Conservation (phyloP, 2,329 filamentous ascomycete genomes). For the Orbilia blumenaviensis region DNA sequence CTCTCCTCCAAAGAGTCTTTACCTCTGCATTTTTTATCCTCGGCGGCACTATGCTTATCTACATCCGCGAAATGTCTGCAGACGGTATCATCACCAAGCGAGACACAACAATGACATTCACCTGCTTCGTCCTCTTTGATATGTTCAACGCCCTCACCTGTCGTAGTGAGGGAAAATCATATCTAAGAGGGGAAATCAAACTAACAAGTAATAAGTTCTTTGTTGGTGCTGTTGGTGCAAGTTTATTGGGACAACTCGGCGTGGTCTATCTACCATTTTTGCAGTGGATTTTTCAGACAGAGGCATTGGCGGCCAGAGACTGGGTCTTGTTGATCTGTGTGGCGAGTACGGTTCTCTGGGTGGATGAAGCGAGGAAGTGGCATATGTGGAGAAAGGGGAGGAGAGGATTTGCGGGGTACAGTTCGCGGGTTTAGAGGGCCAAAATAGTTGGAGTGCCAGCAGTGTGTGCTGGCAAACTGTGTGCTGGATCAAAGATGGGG, state of each 20-base stretch:
- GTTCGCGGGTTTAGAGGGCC: conserved; percentile 68
- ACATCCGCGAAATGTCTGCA: conserved; percentile 86
- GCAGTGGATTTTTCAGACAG: conserved; percentile 95
- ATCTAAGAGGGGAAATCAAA: conserved; percentile 84
- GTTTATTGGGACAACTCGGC: conserved; percentile 82
- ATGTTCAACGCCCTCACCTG: conserved; percentile 99
- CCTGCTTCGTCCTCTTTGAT: conserved; percentile 97
- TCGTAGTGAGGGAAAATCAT: conserved; percentile 87
- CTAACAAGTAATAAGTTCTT: conserved; percentile 90
- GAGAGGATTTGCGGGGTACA: conserved; percentile 69
- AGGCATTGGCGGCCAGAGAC: conserved; percentile 79
- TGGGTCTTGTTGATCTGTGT: conserved; percentile 76
- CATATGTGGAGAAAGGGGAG: conserved; percentile 65
- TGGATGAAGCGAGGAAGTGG: conserved; percentile 89
- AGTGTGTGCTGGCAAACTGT: not conserved
- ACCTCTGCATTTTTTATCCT: conserved; percentile 91
- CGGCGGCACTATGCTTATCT: conserved; percentile 88
- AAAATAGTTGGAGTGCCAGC: too few relatives aligned
- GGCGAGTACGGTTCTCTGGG: conserved; percentile 93
- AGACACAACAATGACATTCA: conserved; percentile 99
- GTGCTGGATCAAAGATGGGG: not conserved
- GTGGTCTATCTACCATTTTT: conserved; percentile 96
- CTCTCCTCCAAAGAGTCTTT: conserved; percentile 82
- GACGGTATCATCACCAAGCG: conserved; percentile 86
- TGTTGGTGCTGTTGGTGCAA: conserved; percentile 91